These are phyloP conservation scores for Chalciporus sphaerocephalus DNA, from an alignment of 768 basidiomycete species.

Conservation along the genomic window DNA sequence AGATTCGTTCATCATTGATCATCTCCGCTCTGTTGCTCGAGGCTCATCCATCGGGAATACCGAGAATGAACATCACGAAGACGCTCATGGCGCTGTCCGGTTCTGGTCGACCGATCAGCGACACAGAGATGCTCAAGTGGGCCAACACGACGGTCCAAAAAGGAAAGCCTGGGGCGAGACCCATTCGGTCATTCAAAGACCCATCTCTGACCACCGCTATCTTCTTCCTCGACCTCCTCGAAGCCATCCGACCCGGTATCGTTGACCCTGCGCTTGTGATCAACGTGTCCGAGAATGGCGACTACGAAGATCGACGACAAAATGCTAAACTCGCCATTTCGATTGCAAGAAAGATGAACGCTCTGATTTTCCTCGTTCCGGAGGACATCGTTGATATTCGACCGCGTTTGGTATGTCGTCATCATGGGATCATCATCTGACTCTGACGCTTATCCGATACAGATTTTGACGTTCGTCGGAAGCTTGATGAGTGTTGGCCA, in stretches of 20 bases:
- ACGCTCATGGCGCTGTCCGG: slow-evolving; percentile 72
- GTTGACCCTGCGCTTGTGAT: slow-evolving; percentile 85
- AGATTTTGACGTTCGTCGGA: slow-evolving; percentile 95
- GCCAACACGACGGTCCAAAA: slow-evolving; percentile 85
- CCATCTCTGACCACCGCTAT: slow-evolving; percentile 81
- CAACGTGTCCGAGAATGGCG: slow-evolving; percentile 52
- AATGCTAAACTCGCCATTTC: slow-evolving; percentile 98
- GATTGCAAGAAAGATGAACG: slow-evolving; percentile 97
- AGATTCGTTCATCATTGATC: slow-evolving; percentile 44
- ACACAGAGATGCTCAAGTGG: slow-evolving; percentile 94
- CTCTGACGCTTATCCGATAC: background rate
- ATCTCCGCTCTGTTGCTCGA: background rate
- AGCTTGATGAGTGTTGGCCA: slow-evolving; percentile 77
- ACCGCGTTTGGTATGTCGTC: slow-evolving; percentile 68
- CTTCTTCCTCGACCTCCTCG: slow-evolving; percentile 91
- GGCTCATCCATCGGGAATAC: background rate
- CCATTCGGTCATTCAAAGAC: slow-evolving; percentile 93
- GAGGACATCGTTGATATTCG: slow-evolving; percentile 97
- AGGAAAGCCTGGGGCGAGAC: slow-evolving; percentile 50
- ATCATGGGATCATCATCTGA: background rate
- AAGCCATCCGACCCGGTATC: slow-evolving; percentile 88
- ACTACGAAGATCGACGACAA: slow-evolving; percentile 84
- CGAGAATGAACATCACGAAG: slow-evolving; percentile 82
- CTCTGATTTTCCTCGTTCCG: slow-evolving; percentile 92
- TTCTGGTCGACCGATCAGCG: slow-evolving; percentile 80